Conservation (phyloP, 2,329 filamentous ascomycete species). For the Phaeosphaeriaceae sp. region DNA sequence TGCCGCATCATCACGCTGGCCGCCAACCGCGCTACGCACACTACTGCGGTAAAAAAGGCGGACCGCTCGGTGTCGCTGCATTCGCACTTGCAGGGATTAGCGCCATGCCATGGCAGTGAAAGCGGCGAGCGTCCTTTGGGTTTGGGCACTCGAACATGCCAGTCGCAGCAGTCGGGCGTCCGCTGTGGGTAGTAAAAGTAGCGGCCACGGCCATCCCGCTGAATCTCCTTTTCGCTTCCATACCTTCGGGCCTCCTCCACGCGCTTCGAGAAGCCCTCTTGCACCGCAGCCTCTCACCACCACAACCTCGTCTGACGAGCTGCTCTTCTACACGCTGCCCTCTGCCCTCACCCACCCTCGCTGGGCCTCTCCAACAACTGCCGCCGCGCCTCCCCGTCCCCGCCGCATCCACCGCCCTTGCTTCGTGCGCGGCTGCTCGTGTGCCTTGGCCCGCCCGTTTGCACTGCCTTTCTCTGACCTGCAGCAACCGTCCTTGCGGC, state of each 20-base stretch:
- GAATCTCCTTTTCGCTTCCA: conserved; percentile 46
- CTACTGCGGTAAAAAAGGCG: conserved; percentile 10
- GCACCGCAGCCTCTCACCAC: conserved; percentile 16
- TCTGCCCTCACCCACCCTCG: conserved; percentile 6
- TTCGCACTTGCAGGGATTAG: conserved; percentile 26
- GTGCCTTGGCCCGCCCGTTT: conserved; percentile 5
- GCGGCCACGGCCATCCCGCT: conserved; percentile 38
- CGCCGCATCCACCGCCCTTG: conserved; percentile 7
- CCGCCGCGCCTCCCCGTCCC: neutral
- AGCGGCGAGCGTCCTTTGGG: conserved; percentile 22
- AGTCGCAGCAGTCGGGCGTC: conserved; percentile 11
- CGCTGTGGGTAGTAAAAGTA: conserved; percentile 37
- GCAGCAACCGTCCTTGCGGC: conserved; percentile 40
- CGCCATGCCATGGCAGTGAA: conserved; percentile 27
- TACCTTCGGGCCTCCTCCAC: conserved; percentile 40
- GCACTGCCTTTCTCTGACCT: conserved; percentile 34
- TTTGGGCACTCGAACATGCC: neutral
- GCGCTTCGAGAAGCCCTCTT: conserved; percentile 39
- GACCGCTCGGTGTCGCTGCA: conserved; percentile 25
- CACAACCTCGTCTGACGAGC: neutral
- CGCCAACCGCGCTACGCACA: conserved; percentile 26
- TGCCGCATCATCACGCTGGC: conserved; percentile 9
- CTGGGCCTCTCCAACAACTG: neutral
- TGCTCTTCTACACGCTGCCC: neutral
- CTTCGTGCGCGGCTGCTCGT: conserved; percentile 1